phyloP scores from a whole-genome alignment of 352 stramenopile species.

The Phytophthora megakarya region DNA sequence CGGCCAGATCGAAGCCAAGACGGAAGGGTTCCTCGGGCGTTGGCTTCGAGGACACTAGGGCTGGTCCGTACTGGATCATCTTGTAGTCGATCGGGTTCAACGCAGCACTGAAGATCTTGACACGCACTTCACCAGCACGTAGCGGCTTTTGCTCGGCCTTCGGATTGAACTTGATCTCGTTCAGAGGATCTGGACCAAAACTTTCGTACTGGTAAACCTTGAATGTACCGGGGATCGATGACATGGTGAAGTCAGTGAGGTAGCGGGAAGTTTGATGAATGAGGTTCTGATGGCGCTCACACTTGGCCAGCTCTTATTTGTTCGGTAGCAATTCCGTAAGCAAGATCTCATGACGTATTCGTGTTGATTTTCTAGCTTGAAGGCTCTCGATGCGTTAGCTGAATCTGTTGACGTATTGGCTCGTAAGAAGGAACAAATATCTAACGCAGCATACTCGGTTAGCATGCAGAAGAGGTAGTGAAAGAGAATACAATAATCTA shows the following conservation, averaged over 20 bases:
- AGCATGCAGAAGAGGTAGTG: too few species aligned
- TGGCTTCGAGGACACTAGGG: background rate
- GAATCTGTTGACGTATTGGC: background rate
- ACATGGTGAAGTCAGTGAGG: background rate
- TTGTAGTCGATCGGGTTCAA: constrained; percentile 36
- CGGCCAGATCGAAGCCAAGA: constrained; percentile 35
- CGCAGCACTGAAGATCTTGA: constrained; percentile 39
- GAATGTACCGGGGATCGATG: background rate
- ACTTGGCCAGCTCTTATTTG: too few species aligned
- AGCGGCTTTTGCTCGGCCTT: background rate
- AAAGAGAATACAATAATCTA: too few species aligned
- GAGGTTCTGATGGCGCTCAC: background rate
- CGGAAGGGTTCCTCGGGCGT: constrained; percentile 32
- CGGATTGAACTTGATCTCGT: background rate
- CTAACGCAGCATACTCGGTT: too few species aligned
- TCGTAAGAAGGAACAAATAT: background rate
- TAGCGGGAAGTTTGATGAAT: background rate
- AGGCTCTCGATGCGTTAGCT: background rate
- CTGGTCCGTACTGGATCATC: constrained; percentile 10
- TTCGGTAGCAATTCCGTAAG: background rate
- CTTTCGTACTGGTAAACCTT: constrained; percentile 4
- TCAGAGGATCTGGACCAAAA: background rate
- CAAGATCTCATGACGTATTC: background rate
- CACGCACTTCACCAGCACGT: constrained; percentile 24
- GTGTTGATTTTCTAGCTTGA: background rate